These are phyloP conservation scores for Mixia osmundae DNA, from an alignment of 1,284 basidiomycete species.

Conservation along the genomic window DNA sequence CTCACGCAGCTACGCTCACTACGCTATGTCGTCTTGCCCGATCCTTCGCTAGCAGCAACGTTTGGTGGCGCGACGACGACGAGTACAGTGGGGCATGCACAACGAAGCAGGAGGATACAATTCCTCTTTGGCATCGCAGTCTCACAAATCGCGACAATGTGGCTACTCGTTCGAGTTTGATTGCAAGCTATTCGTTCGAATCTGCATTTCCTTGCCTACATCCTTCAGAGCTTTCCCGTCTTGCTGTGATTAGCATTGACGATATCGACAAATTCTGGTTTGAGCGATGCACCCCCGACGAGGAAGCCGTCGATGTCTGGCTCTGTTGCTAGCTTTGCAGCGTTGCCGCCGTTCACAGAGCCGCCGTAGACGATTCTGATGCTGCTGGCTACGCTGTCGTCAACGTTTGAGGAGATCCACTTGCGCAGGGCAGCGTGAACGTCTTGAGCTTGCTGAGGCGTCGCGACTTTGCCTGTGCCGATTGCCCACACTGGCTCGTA, in stretches of 20 bases:
- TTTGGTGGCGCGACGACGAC: slow-evolving; percentile 19
- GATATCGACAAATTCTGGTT: slow-evolving; percentile 88
- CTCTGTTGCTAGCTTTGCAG: slow-evolving; percentile 59
- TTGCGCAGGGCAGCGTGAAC: slow-evolving; percentile 63
- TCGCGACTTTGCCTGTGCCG: slow-evolving; percentile 82
- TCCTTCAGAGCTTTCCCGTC: too few species aligned
- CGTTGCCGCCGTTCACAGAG: slow-evolving; percentile 69
- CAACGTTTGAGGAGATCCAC: slow-evolving; percentile 46
- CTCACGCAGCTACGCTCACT: slow-evolving; percentile 53
- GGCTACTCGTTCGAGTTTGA: slow-evolving; percentile 8
- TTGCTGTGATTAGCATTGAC: slow-evolving; percentile 56
- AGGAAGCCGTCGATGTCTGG: slow-evolving; percentile 95
- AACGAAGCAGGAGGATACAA: slow-evolving; percentile 56
- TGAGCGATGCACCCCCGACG: slow-evolving; percentile 90
- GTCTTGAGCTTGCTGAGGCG: slow-evolving; percentile 60
- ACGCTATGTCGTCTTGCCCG: slow-evolving; percentile 67
- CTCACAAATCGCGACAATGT: slow-evolving; percentile 59
- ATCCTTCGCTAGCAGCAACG: slow-evolving; percentile 23
- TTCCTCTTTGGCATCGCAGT: slow-evolving; percentile 51
- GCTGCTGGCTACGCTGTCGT: slow-evolving; percentile 41
- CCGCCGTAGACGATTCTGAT: slow-evolving; percentile 91
- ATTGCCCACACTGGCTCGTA: slow-evolving; percentile 82
- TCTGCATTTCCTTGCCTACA: too few species aligned
- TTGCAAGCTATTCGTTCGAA: too few species aligned
- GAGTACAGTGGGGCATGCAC: slow-evolving; percentile 49